These are phyloP conservation scores for Coemansia aciculifera DNA, from an alignment of 192 early-diverging fungal species.

Conservation along the genomic window DNA sequence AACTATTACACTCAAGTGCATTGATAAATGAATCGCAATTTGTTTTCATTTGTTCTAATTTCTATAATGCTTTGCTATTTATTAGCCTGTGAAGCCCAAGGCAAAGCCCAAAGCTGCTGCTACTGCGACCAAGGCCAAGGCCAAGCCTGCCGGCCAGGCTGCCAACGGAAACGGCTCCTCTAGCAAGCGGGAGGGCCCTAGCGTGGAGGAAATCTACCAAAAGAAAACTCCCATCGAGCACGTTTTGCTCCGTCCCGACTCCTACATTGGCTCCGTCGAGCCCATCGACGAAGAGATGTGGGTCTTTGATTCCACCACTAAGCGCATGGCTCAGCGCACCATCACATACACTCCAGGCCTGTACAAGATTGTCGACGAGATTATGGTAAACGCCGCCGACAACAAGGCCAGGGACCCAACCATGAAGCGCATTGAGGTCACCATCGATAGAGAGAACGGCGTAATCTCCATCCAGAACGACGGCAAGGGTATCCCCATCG, in stretches of 20 bases:
- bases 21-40: background rate
- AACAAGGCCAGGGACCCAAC: conserved; percentile 87
- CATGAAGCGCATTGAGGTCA: conserved; percentile 87
- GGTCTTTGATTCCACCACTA: conserved; percentile 72
- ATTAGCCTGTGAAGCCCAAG: conserved; percentile 44
- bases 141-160: conserved; percentile 23
- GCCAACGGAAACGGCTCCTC: background rate
- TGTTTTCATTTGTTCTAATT: background rate
- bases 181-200: conserved; percentile 31
- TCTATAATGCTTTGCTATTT: background rate
- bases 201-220: conserved; percentile 88
- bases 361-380: conserved; percentile 99
- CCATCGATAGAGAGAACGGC: conserved; percentile 78
- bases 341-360: conserved; percentile 84
- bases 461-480: conserved; percentile 91
- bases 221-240: conserved; percentile 96
- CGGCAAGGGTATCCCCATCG: conserved; percentile 91
- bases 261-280: conserved; percentile 94
- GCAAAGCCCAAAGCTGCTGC: conserved; percentile 21
- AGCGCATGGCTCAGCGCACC: conserved; percentile 63
- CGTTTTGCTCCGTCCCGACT: conserved; percentile 91
- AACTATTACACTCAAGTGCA: conserved; percentile 2
- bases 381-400: conserved; percentile 95
- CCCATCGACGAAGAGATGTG: conserved; percentile 77
- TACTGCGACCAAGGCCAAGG: conserved; percentile 13